Evolutionary conservation across 257 asterid genomes (phyloP).

Genomic region (Verbena officinalis): DNA sequence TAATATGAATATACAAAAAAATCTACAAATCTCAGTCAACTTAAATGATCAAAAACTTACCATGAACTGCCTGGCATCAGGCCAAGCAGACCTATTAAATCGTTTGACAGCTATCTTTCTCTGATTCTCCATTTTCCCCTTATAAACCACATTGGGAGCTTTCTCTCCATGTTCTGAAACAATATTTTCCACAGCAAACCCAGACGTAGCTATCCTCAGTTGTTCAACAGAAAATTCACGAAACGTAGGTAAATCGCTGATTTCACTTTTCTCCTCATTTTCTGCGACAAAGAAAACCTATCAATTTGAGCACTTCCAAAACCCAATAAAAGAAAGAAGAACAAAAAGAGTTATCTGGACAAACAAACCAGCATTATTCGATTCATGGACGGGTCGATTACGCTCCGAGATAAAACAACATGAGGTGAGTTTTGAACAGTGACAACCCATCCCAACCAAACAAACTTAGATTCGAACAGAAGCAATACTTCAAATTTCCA

Average conservation of each 20-base stretch:
- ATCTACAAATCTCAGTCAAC: constrained; percentile 20
- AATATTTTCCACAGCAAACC: constrained; percentile 90
- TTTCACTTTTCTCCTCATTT: constrained; percentile 74
- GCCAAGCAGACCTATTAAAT: constrained; percentile 93
- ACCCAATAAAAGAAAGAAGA: not conserved
- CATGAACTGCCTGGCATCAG: constrained; percentile 84
- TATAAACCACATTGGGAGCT: constrained; percentile 94
- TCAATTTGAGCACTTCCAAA: constrained; percentile 13
- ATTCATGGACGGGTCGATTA: constrained; percentile 48
- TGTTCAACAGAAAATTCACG: constrained; percentile 87
- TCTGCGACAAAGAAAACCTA: constrained; percentile 41
- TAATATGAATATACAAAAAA: not conserved
- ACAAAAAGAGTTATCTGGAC: constrained; percentile 11
- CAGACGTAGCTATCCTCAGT: constrained; percentile 81
- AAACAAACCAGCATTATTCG: constrained; percentile 43
- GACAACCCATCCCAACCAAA: constrained; percentile 54
- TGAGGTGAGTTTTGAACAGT: constrained; percentile 45
- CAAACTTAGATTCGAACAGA: constrained; percentile 20
- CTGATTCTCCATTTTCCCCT: constrained; percentile 89
- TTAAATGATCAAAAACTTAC: no score
- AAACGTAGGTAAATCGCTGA: constrained; percentile 69
- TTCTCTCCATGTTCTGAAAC: constrained; percentile 97
- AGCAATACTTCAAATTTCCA: constrained; percentile 25
- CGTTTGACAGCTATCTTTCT: constrained; percentile 89
- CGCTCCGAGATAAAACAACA: constrained; percentile 53